These are phyloP conservation scores for Pestalotiopsis sp. DNA, from an alignment of 2,329 filamentous ascomycete genomes.

Conservation along the genomic window DNA sequence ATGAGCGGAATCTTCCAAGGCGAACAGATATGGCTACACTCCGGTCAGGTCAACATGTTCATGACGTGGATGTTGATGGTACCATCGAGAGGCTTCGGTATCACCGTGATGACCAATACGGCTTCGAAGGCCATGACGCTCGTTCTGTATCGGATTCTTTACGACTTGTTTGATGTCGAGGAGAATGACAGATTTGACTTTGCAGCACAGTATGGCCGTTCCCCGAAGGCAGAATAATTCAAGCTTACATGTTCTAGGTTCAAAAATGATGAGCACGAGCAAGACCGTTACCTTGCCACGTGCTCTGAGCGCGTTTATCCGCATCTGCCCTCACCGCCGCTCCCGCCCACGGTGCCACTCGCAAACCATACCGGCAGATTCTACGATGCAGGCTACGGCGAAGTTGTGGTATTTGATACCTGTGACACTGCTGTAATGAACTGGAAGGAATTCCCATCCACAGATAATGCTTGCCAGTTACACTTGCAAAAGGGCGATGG, in stretches of 20 bases:
- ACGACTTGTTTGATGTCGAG: constrained; percentile 24
- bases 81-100: constrained; percentile 30
- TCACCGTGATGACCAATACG: constrained; percentile 30
- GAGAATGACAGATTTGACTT: constrained; percentile 15
- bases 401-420: constrained; percentile 3
- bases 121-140: constrained; percentile 17
- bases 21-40: constrained; percentile 29
- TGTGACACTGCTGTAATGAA: not conserved
- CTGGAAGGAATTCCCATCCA: not conserved
- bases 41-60: constrained; percentile 28
- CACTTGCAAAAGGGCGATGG: not conserved
- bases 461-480: constrained; percentile 1
- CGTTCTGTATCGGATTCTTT: constrained; percentile 28
- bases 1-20: constrained; percentile 23
- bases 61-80: constrained; percentile 32
- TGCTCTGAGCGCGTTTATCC: constrained; percentile 18
- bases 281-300: constrained; percentile 4
- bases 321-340: constrained; percentile 12
- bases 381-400: constrained; percentile 16
- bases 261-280: not conserved
- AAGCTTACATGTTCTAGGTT: not conserved
- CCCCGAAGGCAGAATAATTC: not conserved
- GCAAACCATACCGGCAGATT: constrained; percentile 14
- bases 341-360: constrained; percentile 10
- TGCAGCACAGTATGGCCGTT: constrained; percentile 11